Percentiles rank a stretch among this genome's conserved stretches.
Evolutionary conservation across 2,329 filamentous ascomycete genomes (phyloP).

Genomic region (Nemania sp.): DNA sequence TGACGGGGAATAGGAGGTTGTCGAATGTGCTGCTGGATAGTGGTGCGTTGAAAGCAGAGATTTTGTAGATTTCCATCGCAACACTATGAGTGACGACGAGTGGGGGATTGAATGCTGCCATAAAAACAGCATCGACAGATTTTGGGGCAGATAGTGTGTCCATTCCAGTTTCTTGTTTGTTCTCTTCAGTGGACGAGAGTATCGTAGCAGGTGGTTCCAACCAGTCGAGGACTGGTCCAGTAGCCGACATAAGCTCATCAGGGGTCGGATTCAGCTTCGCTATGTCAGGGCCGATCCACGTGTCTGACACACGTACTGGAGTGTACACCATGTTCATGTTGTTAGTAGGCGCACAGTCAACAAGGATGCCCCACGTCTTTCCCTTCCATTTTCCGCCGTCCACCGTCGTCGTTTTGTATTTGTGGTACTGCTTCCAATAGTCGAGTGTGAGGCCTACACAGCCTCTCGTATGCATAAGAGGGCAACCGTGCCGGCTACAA

Average conservation of each 20-base stretch:
- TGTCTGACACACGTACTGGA: conserved; percentile 70
- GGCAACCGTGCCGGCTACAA: conserved; percentile 71
- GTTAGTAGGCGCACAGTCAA: conserved; percentile 61
- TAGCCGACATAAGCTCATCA: conserved; percentile 44
- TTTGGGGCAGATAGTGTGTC: conserved; percentile 53
- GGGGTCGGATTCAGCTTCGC: conserved; percentile 57
- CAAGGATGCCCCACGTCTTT: conserved; percentile 66
- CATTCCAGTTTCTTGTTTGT: conserved; percentile 55
- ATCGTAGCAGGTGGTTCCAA: conserved; percentile 70
- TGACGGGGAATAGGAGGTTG: conserved; percentile 58
- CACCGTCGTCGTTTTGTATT: conserved; percentile 45
- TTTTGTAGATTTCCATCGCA: conserved; percentile 64
- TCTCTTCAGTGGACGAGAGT: conserved; percentile 51
- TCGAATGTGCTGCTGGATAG: conserved; percentile 57
- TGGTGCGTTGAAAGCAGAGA: conserved; percentile 52
- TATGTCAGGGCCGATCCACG: conserved; percentile 73
- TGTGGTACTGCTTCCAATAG: conserved; percentile 72
- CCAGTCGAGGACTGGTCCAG: conserved; percentile 64
- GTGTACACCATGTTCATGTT: conserved; percentile 47
- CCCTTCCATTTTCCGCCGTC: conserved; percentile 47
- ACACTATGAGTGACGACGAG: conserved; percentile 68
- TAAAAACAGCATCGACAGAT: conserved; percentile 73
- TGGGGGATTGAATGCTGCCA: conserved; percentile 74
- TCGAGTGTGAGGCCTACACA: conserved; percentile 72
- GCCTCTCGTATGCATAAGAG: conserved; percentile 69